phyloP scores from a whole-genome alignment of 768 basidiomycete genomes.

The Stropharia rugosoannulata region DNA sequence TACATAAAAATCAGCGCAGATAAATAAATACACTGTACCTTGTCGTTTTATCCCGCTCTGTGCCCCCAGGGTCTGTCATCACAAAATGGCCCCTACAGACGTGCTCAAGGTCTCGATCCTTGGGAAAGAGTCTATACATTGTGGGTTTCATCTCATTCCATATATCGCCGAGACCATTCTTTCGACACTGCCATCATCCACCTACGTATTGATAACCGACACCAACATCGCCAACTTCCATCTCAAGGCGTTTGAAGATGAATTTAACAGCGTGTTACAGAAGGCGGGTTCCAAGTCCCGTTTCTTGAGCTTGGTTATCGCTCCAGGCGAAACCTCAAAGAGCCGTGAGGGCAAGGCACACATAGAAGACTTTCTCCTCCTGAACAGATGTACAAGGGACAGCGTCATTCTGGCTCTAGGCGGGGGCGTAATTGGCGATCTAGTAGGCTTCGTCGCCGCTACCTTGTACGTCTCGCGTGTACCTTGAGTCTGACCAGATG shows the following conservation, averaged over 20 bases:
- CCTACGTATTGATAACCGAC: slow-evolving; percentile 93
- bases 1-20: neutral
- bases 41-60: neutral
- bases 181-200: slow-evolving; percentile 68
- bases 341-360: slow-evolving; percentile 87
- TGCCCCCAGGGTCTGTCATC: neutral
- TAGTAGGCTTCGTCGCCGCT: slow-evolving; percentile 94
- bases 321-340: slow-evolving; percentile 94
- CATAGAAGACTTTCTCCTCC: slow-evolving; percentile 90
- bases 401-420: slow-evolving; percentile 93
- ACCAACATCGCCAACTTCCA: slow-evolving; percentile 84
- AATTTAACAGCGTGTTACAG: slow-evolving; percentile 46
- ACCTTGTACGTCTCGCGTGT: slow-evolving; percentile 73
- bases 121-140: slow-evolving; percentile 85
- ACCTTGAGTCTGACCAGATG: slow-evolving; percentile 1
- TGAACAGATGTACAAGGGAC: slow-evolving; percentile 88
- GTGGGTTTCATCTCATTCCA: slow-evolving; percentile 88
- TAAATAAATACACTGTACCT: neutral
- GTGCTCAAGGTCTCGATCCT: slow-evolving; percentile 82
- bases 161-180: slow-evolving; percentile 82
- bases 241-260: slow-evolving; percentile 62
- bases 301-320: slow-evolving; percentile 75
- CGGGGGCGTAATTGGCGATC: slow-evolving; percentile 96
- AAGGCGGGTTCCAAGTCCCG: slow-evolving; percentile 41
- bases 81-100: slow-evolving; percentile 46